A percentile compares a stretch with the other conserved stretches of the same genome.
These are phyloP conservation scores for Gossypium ekmanianum DNA, from an alignment of 345 rosid genomes.

Conservation along the genomic window DNA sequence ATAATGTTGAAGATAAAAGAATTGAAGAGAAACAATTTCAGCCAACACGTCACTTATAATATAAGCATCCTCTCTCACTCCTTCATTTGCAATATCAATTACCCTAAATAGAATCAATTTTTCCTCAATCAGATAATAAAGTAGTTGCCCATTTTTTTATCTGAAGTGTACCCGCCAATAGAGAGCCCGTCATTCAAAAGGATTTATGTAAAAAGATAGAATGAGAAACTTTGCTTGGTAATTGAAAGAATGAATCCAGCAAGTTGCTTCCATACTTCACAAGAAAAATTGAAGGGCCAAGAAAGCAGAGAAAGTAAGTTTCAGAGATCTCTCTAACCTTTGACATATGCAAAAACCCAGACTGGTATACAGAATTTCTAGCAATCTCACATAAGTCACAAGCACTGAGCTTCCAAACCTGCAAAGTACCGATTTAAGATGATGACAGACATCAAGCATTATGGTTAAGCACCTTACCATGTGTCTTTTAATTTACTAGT, in stretches of 20 bases:
- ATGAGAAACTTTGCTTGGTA: not conserved
- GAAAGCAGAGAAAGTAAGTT: constrained; percentile 1
- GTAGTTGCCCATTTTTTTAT: not conserved
- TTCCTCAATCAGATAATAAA: not conserved
- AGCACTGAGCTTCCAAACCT: constrained; percentile 56
- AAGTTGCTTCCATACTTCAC: not conserved
- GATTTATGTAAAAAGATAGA: not conserved
- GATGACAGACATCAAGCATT: not conserved
- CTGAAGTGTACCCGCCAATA: not conserved
- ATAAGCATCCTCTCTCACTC: not conserved
- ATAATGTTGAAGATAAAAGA: not conserved
- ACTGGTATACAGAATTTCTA: constrained; percentile 52
- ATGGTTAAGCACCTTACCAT: not conserved
- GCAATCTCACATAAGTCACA: constrained; percentile 59
- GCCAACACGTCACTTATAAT: not conserved
- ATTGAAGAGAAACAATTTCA: not conserved
- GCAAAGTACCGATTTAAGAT: constrained; percentile 7
- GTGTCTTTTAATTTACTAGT: not conserved
- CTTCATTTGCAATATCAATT: not conserved
- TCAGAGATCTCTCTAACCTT: constrained; percentile 32
- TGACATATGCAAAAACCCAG: constrained; percentile 42
- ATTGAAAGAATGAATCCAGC: not conserved
- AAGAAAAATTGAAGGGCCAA: not conserved
- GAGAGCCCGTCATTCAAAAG: not conserved
- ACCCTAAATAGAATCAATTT: not conserved